Conservation (phyloP, 2,329 filamentous ascomycete species). For the Chaetomium sp. region DNA sequence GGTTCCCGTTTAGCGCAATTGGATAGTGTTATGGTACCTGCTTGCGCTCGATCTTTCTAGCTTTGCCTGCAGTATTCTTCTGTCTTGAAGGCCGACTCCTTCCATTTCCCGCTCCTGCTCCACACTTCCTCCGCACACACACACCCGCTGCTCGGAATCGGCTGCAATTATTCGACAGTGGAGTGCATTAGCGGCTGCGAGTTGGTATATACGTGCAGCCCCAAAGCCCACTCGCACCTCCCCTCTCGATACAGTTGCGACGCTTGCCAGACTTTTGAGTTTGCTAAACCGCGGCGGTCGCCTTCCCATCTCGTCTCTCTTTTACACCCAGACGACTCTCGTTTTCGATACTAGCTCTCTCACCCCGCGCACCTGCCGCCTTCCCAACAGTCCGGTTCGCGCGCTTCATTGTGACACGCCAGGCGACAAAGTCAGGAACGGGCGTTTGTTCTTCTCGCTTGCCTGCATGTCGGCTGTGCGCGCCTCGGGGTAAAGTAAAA, state of each 20-base stretch:
- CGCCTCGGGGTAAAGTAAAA: not conserved
- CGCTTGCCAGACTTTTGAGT: not conserved
- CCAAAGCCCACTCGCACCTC: constrained; percentile 13
- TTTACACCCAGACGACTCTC: constrained; percentile 29
- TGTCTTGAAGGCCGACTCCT: constrained; percentile 3
- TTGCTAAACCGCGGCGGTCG: not conserved
- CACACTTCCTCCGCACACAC: constrained; percentile 21
- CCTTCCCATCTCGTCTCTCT: constrained; percentile 28
- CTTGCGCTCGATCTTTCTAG: not conserved
- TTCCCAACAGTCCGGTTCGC: constrained; percentile 2
- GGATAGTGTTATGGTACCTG: constrained; percentile 20
- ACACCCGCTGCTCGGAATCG: constrained; percentile 6
- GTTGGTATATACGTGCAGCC: constrained; percentile 29
- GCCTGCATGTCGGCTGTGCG: constrained; percentile 13
- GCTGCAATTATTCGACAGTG: constrained; percentile 24
- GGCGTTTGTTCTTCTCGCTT: constrained; percentile 8
- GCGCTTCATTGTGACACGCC: constrained; percentile 9
- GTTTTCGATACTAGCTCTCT: constrained; percentile 20
- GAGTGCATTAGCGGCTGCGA: constrained; percentile 29
- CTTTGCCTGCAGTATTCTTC: constrained; percentile 2
- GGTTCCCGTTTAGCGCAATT: constrained; percentile 12
- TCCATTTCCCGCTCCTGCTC: constrained; percentile 8
- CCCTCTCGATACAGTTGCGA: not conserved
- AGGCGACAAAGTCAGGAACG: not conserved
- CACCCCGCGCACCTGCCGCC: not conserved